Conservation (phyloP, 2,329 filamentous ascomycete species). For the Thielaviopsis populi region DNA sequence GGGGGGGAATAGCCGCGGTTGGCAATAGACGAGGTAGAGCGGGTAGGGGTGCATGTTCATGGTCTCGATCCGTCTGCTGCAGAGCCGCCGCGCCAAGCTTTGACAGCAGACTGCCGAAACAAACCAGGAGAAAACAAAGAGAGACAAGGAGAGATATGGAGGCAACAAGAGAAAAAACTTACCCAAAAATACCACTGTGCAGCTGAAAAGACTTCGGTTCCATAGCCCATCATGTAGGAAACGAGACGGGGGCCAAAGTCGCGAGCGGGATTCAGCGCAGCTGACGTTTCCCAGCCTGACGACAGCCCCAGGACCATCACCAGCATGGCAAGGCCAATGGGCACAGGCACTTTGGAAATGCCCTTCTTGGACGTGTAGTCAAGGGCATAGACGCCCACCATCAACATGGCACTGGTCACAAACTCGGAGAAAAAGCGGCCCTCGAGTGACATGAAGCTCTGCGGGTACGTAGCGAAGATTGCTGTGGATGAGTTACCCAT, state of each 20-base stretch:
- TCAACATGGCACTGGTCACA: conserved; percentile 49
- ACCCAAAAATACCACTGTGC: conserved; percentile 60
- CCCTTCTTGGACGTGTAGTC: conserved; percentile 40
- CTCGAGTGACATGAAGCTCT: conserved; percentile 49
- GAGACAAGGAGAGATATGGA: conserved; percentile 6
- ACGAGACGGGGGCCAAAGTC: conserved; percentile 57
- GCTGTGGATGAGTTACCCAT: conserved; percentile 46
- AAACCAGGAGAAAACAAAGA: conserved; percentile 11
- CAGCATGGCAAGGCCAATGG: conserved; percentile 52
- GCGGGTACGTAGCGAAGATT: conserved; percentile 61
- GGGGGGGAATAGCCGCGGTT: background rate
- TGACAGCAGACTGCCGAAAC: conserved; percentile 8
- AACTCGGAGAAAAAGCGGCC: conserved; percentile 61
- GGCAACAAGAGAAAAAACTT: conserved; percentile 7
- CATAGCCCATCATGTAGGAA: conserved; percentile 53
- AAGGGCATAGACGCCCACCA: conserved; percentile 58
- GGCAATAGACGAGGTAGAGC: background rate
- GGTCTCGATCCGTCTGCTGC: background rate
- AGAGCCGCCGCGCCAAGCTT: background rate
- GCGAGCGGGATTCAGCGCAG: conserved; percentile 58
- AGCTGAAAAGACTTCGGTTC: conserved; percentile 48
- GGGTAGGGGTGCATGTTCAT: background rate
- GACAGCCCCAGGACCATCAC: conserved; percentile 62
- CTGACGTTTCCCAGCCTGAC: conserved; percentile 64
- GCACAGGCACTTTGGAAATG: conserved; percentile 36